Conservation (phyloP, 2,329 filamentous ascomycete species). For the Pseudocercospora eumusae region DNA sequence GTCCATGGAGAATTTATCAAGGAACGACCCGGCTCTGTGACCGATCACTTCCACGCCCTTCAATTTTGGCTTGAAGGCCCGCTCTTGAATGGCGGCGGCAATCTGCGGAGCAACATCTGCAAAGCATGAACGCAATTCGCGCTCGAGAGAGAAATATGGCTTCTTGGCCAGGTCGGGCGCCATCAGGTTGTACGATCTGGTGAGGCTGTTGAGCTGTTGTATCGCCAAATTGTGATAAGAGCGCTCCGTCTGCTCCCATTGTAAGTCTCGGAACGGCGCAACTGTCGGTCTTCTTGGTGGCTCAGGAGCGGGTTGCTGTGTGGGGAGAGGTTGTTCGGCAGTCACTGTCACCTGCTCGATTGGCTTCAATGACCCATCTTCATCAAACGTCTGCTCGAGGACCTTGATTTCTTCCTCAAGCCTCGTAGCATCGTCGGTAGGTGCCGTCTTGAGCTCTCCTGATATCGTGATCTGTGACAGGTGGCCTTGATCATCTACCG, state of each 20-base stretch:
- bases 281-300: conserved; percentile 33
- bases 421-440: conserved; percentile 13
- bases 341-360: conserved; percentile 27
- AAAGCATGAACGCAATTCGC: conserved; percentile 79
- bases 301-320: conserved; percentile 20
- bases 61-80: conserved; percentile 56
- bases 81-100: conserved; percentile 68
- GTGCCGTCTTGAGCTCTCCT: conserved; percentile 44
- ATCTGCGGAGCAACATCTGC: conserved; percentile 81
- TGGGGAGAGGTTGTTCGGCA: conserved; percentile 21
- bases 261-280: conserved; percentile 69
- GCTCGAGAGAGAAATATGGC: conserved; percentile 80
- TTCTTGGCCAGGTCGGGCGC: conserved; percentile 90
- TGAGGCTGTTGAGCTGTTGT: conserved; percentile 73
- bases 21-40: conserved; percentile 54
- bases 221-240: conserved; percentile 77
- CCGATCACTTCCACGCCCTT: conserved; percentile 46
- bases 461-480: conserved; percentile 52
- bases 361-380: conserved; percentile 32
- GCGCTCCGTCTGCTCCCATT: conserved; percentile 72
- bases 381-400: conserved; percentile 40
- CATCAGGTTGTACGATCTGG: conserved; percentile 91
- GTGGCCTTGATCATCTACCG: conserved; percentile 51
- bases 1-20: conserved; percentile 62
- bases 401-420: conserved; percentile 40